These are phyloP conservation scores for Zoysia japonica DNA, from an alignment of 176 grass and related monocot genomes.

Conservation along the genomic window DNA sequence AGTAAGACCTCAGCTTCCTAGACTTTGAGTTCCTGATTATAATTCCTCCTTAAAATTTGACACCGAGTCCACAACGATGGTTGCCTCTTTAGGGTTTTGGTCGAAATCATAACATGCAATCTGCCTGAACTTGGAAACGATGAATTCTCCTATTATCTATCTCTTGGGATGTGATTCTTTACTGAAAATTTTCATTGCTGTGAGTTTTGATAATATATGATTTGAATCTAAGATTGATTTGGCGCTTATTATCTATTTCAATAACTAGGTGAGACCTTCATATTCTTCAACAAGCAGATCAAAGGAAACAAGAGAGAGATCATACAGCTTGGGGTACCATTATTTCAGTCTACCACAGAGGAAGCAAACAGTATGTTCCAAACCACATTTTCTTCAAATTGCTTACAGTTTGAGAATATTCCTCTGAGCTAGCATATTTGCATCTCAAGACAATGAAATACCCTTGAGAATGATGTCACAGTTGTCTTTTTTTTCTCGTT, in stretches of 20 bases:
- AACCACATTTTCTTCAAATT: not conserved
- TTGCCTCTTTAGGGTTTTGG: slow-evolving; percentile 13
- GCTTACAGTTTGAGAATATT: slow-evolving; percentile 38
- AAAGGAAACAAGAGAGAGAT: slow-evolving; percentile 99
- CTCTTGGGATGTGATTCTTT: not conserved
- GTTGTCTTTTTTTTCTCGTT: slow-evolving; percentile 24
- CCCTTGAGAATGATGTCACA: slow-evolving; percentile 34
- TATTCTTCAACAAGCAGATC: slow-evolving; percentile 98
- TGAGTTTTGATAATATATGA: not conserved
- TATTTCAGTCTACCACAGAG: slow-evolving; percentile 91
- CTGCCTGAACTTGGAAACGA: slow-evolving; percentile 16
- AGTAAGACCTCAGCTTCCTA: slow-evolving; percentile 32
- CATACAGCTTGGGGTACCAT: slow-evolving; percentile 84
- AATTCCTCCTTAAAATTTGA: slow-evolving; percentile 24
- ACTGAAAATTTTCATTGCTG: not conserved
- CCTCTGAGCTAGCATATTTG: slow-evolving; percentile 34
- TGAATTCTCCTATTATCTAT: not conserved
- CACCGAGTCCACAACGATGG: slow-evolving; percentile 10
- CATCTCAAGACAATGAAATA: slow-evolving; percentile 35
- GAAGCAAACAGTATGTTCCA: slow-evolving; percentile 76
- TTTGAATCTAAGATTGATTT: not conserved
- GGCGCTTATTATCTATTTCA: slow-evolving; percentile 38
- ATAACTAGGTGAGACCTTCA: slow-evolving; percentile 87
- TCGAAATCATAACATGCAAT: slow-evolving; percentile 25
- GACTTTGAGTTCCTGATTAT: slow-evolving; percentile 18